These are phyloP conservation scores for Gloeopeniophorella convolvens DNA, from an alignment of 768 basidiomycete species.

Conservation along the genomic window DNA sequence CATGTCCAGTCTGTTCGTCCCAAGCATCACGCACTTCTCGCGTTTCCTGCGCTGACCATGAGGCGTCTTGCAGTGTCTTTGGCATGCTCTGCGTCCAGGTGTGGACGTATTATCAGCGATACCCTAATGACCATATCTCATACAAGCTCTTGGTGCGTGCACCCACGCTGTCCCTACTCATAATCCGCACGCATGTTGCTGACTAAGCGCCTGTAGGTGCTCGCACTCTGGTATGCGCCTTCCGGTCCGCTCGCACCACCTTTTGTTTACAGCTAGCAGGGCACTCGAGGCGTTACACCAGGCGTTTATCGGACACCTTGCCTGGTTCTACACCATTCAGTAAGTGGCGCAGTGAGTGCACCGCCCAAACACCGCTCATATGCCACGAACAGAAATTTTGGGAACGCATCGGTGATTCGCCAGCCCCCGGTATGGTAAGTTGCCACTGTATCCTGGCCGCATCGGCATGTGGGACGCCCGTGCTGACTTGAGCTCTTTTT, in stretches of 20 bases:
- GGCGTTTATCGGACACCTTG: conserved; percentile 14
- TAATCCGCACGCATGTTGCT: too few species aligned
- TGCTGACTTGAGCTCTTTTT: not conserved
- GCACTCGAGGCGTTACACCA: conserved; percentile 16
- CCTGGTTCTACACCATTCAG: conserved; percentile 14
- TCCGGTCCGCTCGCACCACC: not conserved
- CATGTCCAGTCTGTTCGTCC: conserved; percentile 13
- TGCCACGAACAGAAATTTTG: conserved; percentile 4
- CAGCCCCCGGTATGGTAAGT: conserved; percentile 19
- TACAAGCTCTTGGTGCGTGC: conserved; percentile 19
- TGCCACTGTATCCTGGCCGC: not conserved
- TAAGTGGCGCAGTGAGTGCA: not conserved
- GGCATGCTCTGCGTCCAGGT: conserved; percentile 19
- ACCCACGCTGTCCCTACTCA: not conserved
- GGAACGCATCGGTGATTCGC: conserved; percentile 1
- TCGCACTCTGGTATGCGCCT: conserved; percentile 9
- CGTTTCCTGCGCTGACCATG: not conserved
- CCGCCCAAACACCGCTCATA: not conserved
- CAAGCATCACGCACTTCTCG: not conserved
- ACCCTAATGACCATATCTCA: conserved; percentile 12
- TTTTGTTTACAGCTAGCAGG: conserved; percentile 2
- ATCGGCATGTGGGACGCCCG: not conserved
- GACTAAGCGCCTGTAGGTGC: conserved; percentile 7
- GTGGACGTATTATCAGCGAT: conserved; percentile 16
- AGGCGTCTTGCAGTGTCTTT: conserved; percentile 8